Evolutionary conservation across 2,329 filamentous ascomycete species (phyloP), one percentile per base, ranked within the genome.

Genomic region (Colletotrichum echinochloae): DNA sequence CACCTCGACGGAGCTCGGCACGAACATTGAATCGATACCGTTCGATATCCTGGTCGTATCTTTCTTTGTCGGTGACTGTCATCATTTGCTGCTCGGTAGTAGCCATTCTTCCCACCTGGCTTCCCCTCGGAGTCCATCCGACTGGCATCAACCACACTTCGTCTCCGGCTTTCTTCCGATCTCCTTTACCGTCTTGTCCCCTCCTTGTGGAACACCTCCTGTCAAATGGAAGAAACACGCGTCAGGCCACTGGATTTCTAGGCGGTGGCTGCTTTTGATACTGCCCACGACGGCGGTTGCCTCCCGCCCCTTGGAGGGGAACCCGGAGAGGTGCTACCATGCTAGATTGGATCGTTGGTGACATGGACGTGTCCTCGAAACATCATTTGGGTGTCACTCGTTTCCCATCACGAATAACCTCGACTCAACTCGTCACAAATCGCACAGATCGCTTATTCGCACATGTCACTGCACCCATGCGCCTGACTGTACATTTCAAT

Each of bases 401-500:
- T 39, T 57, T 57, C 57, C 44, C 33, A 18, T 61, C 64, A 41
- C 39, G 46, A 52, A 48, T 39, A 30, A 52, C 28, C 41, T 57
- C 57, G 63, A 39, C 26, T 64, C 51, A 62, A 60, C 44, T 61
- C 51, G 35, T 55, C 54, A 35, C 51, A 30, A 35, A 6, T 41
- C 30, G 67, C 67, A 66, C 67, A 59, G 63, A 67, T 70, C 64
- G 59, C 67, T 46, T 61, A 46, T 60, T 62, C 57, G 66, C 44
- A 67, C 44, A 66, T 67, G 67, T 48, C 62, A 70, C 57, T 26
- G 64, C 55, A 52, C 56, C 39, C 26, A 66, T 66, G 57, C 35
- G 49, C 56, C 35, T 23, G 63, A 41, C 46, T 63, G 41, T 54
- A 54, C 60, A 60, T 26, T 46, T 30, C 8, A 35, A 52, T 23